Evolutionary conservation across 2,329 filamentous ascomycete species (phyloP), one percentile per base, ranked within the genome.

Genomic region (Pseudogymnoascus sp.): DNA sequence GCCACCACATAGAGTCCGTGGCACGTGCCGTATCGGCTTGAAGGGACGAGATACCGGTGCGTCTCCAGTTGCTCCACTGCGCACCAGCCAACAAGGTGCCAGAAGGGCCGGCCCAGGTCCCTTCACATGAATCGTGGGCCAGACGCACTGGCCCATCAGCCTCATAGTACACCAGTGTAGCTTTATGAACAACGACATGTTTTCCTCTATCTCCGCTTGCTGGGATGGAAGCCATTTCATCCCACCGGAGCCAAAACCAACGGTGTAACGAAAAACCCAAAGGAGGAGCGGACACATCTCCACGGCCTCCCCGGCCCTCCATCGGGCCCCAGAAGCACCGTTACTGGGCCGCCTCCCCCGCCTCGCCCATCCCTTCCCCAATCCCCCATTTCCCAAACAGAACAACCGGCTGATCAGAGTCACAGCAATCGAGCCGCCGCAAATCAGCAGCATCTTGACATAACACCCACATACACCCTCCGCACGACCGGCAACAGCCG

Each of bases 1-100:
- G 13, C 8, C 24, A 14, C 19, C 47, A 56, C 47, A 31, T n/a
- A 56, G 14, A 31, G 16, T 33, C n/a, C 26, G 47, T 26, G 26
- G 47, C 47, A 56, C 47, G 47, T 56, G 47, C 47, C 47, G 26
- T 31, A 33, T 31, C 47, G 47, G 47, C 26, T 56, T 56, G 47
- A 56, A 56, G 47, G 47, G 47, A 56, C 47, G 47, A 56, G 11
- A 56, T 56, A 56, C 47, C 47, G 47, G 26, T 19, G 26, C 47
- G 14, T 26, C 47, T 31, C 14, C 3, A 31, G 24, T 31, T 4
- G 24, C n/a, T 53, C 47, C 47, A n/a, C n/a, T 11, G 47, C 47
- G 47, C 47, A 56, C n/a, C 47, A 56, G 47, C 47, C 47, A 56
- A 33, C 47, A 33, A 33, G 14, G 10, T 19, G 26, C 16, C 47